Percentiles rank a stretch among this genome's conserved stretches.
Conservation (phyloP, 164 flowering plant genomes). For the Magnolia kwangsiensis region DNA sequence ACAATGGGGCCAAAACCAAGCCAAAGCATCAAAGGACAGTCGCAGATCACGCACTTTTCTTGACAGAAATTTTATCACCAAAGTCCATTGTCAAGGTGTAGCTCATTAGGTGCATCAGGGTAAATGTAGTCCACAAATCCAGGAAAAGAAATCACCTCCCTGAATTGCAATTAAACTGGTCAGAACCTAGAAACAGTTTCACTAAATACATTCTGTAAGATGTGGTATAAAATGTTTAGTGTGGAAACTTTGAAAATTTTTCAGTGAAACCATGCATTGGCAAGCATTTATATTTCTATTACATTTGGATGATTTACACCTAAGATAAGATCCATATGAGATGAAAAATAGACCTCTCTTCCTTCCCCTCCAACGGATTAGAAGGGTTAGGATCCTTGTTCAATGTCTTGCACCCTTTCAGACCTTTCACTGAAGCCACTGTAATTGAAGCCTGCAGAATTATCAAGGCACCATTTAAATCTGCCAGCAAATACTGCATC, state of each 20-base stretch:
- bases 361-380: conserved; percentile 72
- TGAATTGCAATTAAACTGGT: conserved; percentile 19
- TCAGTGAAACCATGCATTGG: neutral
- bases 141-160: conserved; percentile 79
- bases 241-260: neutral
- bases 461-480: neutral
- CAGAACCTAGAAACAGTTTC: neutral
- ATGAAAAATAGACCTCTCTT: conserved; percentile 61
- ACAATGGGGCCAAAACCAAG: neutral
- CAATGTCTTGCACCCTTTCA: conserved; percentile 85
- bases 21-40: neutral
- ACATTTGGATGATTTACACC: neutral
- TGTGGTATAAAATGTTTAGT: neutral
- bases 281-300: neutral
- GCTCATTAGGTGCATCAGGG: conserved; percentile 64
- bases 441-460: conserved; percentile 61
- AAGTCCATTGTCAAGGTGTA: conserved; percentile 75
- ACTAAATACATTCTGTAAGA: neutral
- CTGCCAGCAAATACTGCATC: neutral
- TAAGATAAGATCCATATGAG: neutral
- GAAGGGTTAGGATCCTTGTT: conserved; percentile 92
- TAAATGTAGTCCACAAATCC: conserved; percentile 93
- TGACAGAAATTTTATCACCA: conserved; percentile 60
- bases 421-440: conserved; percentile 72
- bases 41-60: conserved; percentile 49